Conservation (phyloP, 208 protist species). For the Trypanosomatidae sp. region DNA sequence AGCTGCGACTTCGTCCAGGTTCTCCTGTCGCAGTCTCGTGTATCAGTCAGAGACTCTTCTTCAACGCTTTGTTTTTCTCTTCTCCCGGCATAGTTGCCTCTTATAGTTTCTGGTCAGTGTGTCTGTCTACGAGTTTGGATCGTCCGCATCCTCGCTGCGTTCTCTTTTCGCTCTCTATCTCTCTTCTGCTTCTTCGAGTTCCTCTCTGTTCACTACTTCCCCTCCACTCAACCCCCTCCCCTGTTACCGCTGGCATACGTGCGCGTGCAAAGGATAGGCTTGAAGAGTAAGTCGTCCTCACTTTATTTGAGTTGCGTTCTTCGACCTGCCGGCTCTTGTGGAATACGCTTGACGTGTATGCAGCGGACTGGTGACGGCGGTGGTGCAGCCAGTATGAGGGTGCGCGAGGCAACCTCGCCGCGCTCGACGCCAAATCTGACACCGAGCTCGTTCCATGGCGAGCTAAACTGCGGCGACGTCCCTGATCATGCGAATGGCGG, state of each 20-base stretch:
- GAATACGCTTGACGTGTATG: conserved; percentile 1
- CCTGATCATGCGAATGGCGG: neutral
- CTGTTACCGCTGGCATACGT: too few relatives aligned
- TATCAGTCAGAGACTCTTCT: neutral
- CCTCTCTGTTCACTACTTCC: neutral
- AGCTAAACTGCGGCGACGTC: neutral
- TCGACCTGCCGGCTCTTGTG: neutral
- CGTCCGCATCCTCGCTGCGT: neutral
- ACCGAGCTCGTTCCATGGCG: neutral
- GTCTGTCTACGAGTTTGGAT: neutral
- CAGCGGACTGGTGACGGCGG: neutral
- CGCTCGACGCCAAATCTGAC: conserved; percentile 3
- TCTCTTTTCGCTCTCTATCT: neutral
- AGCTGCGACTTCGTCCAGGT: neutral
- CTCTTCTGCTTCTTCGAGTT: neutral
- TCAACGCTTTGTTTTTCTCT: neutral
- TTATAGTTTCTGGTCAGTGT: neutral
- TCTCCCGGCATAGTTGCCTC: neutral
- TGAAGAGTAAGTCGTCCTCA: neutral
- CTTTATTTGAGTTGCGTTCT: neutral
- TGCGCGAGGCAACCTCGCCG: conserved; percentile 1
- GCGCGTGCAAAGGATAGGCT: neutral
- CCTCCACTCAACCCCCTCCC: neutral
- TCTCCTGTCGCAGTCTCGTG: neutral
- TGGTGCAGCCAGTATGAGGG: neutral